Percentiles rank a stretch among this genome's conserved stretches.
These are phyloP conservation scores for Ascochyta clinopodiicola DNA, from an alignment of 2,329 filamentous ascomycete species.

Conservation along the genomic window DNA sequence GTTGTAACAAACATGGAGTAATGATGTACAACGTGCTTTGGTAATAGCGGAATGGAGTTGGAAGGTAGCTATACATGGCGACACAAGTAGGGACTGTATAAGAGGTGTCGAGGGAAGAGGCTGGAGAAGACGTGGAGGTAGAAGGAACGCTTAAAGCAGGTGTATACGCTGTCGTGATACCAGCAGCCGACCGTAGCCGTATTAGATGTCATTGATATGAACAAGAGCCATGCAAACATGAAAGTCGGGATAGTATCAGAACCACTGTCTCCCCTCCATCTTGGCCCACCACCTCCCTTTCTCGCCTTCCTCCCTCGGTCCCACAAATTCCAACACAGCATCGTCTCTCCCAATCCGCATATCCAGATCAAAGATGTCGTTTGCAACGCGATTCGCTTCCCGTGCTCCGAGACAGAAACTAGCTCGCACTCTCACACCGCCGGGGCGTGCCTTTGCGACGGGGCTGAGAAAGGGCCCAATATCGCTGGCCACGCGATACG, in stretches of 20 bases:
- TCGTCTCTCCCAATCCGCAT: constrained; percentile 50
- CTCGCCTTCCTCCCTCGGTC: constrained; percentile 55
- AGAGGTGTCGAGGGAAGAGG: too few relatives aligned
- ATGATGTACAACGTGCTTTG: too few relatives aligned
- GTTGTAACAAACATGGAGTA: too few relatives aligned
- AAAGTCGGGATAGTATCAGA: constrained; percentile 32
- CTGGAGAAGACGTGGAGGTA: too few relatives aligned
- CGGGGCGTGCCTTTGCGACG: constrained; percentile 48
- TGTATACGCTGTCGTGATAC: too few relatives aligned
- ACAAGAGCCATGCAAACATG: too few relatives aligned
- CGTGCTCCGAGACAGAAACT: constrained; percentile 53
- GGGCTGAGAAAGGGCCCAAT: constrained; percentile 51
- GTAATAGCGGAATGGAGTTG: too few relatives aligned
- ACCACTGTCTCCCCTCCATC: constrained; percentile 53
- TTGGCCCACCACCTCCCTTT: constrained; percentile 51
- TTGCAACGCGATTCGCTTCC: constrained; percentile 31
- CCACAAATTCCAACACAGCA: constrained; percentile 50
- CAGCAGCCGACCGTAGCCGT: too few relatives aligned
- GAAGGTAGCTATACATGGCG: too few relatives aligned
- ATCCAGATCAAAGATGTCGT: constrained; percentile 56
- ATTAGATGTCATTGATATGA: too few relatives aligned
- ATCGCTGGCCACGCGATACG: constrained; percentile 49
- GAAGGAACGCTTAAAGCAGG: too few relatives aligned
- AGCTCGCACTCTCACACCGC: constrained; percentile 53
- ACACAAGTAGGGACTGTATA: too few relatives aligned